Conservation (phyloP, 768 basidiomycete species). For the Leucocoprinus birnbaumii region DNA sequence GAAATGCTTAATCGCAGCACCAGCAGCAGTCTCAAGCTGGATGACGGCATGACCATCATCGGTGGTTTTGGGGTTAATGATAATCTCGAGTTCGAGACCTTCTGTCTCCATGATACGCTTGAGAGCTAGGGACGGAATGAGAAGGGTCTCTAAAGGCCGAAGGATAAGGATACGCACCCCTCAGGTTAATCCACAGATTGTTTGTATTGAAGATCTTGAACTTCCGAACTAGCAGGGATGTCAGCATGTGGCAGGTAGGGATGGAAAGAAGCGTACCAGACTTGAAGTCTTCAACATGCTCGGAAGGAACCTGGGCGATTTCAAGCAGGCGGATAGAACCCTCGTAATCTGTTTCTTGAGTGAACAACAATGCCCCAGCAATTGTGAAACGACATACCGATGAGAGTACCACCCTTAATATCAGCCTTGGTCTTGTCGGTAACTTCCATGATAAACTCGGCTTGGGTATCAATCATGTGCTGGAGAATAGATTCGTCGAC, state of each 20-base stretch:
- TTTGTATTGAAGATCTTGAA: conserved; percentile 95
- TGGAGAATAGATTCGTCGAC: conserved; percentile 76
- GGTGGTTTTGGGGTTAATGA: conserved; percentile 86
- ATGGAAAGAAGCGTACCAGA: conserved; percentile 40
- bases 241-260: conserved; percentile 4
- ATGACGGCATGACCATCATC: conserved; percentile 87
- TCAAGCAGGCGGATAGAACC: conserved; percentile 86
- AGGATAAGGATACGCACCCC: conserved; percentile 38
- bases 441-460: conserved; percentile 87
- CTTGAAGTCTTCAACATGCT: conserved; percentile 95
- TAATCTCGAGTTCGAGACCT: conserved; percentile 90
- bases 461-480: conserved; percentile 71
- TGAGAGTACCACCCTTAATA: conserved; percentile 75
- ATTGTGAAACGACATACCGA: conserved; percentile 36
- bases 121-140: conserved; percentile 53
- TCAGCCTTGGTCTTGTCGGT: conserved; percentile 90
- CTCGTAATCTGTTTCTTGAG: conserved; percentile 58
- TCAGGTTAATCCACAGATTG: conserved; percentile 78
- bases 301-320: conserved; percentile 91
- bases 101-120: conserved; percentile 89
- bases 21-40: conserved; percentile 90
- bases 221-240: conserved; percentile 55
- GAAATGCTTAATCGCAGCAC: conserved; percentile 94
- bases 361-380: conserved; percentile 1
- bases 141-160: background rate